Base-by-base conservation (phyloP, 371 early-diverging fungal species). In the Mucor irregularis region DNA sequence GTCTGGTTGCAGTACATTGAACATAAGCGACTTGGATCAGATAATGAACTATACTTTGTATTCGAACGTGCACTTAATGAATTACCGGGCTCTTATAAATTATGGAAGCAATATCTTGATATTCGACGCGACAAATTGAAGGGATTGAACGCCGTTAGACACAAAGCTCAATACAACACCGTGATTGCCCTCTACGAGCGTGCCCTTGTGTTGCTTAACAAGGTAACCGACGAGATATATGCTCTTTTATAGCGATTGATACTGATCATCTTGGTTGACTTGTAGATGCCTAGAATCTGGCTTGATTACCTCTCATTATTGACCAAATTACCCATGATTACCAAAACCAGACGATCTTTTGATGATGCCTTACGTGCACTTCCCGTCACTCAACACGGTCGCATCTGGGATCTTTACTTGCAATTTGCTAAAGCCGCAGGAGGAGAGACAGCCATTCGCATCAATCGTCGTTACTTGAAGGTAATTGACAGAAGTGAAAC, bases 21-120 rank as follows among this genome's bases (percentile, higher is more conserved):
- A 35, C 93, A 92, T 78, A 95, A 96, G 66, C 73, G 74, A 0
- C 71, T 60, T 17, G 73, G 76, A 21, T 50, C 76, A 6, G 62
- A 71, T 35, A 68, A 51, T 2, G 57, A 84, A 47, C 73, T 76
- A 25, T 81, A 84, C 40, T 76, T 88, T 31, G 66, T 96, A 1
- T 95, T 85, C 65, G 96, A 96, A 67, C 88, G 98, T 9, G 96
- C 97, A 0, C 67, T 96, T 25, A 78, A 83, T 49, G 83, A 86
- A 44, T 73, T 97, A 2, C 99, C 99, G 1, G 93, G 96, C 2
- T 92, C 92, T 6, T 98, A 96, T 76, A 96, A 95, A 69, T 79
- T 99, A 13, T 99, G 98, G 98, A 94, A 92, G 64, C 66, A 72
- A 30, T 96, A 96, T 62, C 69, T 97, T n/a, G 90, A 90, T 63